Conservation (phyloP, 2,329 filamentous ascomycete species). For the Fusarium sp. region DNA sequence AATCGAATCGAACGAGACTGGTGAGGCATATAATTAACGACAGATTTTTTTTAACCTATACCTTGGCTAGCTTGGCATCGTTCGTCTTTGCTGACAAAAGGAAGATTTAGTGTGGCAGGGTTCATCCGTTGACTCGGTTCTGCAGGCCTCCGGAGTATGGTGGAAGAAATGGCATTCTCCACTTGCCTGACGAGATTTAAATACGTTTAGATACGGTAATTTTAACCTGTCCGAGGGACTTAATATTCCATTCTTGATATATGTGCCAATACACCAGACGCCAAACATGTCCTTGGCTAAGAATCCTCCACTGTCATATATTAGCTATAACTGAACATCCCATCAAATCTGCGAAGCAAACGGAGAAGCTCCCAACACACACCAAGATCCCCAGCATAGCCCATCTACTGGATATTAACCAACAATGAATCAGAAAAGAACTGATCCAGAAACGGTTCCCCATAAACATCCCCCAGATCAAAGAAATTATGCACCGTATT, state of each 20-base stretch:
- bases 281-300: background rate
- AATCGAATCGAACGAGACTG: background rate
- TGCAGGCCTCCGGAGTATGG: background rate
- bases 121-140: background rate
- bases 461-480: constrained; percentile 31
- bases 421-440: constrained; percentile 41
- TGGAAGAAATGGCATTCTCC: background rate
- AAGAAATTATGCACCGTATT: constrained; percentile 15
- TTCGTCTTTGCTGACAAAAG: background rate
- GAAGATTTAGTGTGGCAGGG: background rate
- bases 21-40: constrained; percentile 5
- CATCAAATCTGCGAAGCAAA: background rate
- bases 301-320: background rate
- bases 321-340: background rate
- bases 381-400: too few species aligned
- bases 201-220: background rate
- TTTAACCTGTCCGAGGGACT: background rate
- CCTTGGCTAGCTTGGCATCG: background rate
- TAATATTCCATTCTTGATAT: background rate
- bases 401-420: constrained; percentile 21
- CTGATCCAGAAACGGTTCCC: constrained; percentile 38
- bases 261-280: background rate
- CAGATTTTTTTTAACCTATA: background rate
- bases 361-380: background rate
- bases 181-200: background rate